A percentile compares a stretch with the other conserved stretches of the same genome.
These are phyloP conservation scores for Chlorella sp. DNA, from an alignment of 139 green algal genomes.

Conservation along the genomic window DNA sequence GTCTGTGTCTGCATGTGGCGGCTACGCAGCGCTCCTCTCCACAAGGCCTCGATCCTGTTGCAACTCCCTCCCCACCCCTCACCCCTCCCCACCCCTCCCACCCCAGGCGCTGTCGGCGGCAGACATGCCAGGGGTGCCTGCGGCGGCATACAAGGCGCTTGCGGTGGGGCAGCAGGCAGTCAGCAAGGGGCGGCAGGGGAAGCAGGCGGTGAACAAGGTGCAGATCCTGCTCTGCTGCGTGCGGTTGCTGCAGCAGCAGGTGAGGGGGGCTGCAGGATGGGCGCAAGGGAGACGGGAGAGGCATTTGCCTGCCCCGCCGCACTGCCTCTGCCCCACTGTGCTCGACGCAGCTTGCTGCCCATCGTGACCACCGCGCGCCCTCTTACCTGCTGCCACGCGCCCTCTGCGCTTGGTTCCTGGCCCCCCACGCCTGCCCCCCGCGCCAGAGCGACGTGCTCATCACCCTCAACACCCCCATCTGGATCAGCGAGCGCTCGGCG, in stretches of 20 bases:
- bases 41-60: too few relatives aligned
- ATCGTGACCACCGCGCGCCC: constrained; percentile 36
- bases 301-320: neutral
- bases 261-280: too few relatives aligned
- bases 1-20: too few relatives aligned
- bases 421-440: constrained; percentile 56
- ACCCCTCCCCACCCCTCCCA: too few relatives aligned
- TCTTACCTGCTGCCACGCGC: neutral
- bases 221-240: constrained; percentile 25
- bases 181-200: constrained; percentile 27
- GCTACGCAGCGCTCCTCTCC: too few relatives aligned
- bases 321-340: neutral
- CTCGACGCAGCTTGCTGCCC: constrained; percentile 5
- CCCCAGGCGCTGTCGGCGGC: constrained; percentile 7
- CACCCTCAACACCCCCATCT: constrained; percentile 60
- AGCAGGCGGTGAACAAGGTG: constrained; percentile 28
- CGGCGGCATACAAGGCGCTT: constrained; percentile 13
- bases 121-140: constrained; percentile 29
- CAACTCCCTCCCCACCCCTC: too few relatives aligned
- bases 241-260: constrained; percentile 18
- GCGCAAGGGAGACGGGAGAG: neutral
- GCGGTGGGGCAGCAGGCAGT: constrained; percentile 41
- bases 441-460: constrained; percentile 56
- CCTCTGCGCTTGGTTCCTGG: constrained; percentile 39
- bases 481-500: constrained; percentile 46